Base-by-base conservation (phyloP, 805 yeast species). In the Kazachstania africana region DNA sequence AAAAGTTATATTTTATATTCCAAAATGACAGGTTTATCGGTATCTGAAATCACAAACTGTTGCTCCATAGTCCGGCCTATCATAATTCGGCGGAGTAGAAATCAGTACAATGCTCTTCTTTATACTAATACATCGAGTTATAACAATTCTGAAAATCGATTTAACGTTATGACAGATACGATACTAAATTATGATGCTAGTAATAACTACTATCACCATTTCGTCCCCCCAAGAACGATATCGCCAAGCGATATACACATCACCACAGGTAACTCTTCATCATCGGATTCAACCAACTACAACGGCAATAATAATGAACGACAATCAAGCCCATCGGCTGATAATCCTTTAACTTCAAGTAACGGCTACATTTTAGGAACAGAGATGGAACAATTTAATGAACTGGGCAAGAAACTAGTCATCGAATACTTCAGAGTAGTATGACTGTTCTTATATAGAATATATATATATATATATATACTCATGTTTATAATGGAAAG, bases 1-100 rank as follows among this genome's bases (percentile, higher is more conserved):
- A 29, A 31, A 5, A 30, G 33, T 9, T 41, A 44, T 27, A 31
- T 27, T 2, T 23, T 38, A 3, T 48, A 37, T 28, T 32, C 46
- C 4, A 33, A 28, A 4, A 36, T 46, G 6, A 40, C 55, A 5
- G 54, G 55, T 2, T 27, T 50, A 16, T 26, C 48, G 6, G 28
- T 35, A 14, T 37, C 34, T 13, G 53, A 50, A 25, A 29, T 50
- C 8, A 36, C 34, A 10, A 39, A 44, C 32, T 47, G 53, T 33
- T 42, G 49, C 24, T 42, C 45, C 5, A 42, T 50, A 10, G 47
- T 49, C n/a, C 40, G 54, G 24, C 42, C 48, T 4, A 34, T 48
- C 0, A 26, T 46, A 3, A 36, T 40, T 10, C 39, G 45, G 26
- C 40, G 42, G 30, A 33, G 37, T 28, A 36, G 44, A 27, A 26